A percentile compares a stretch with the other conserved stretches of the same genome.
phyloP scores from a whole-genome alignment of 306 rosid genomes.

The Oemleria cerasiformis region DNA sequence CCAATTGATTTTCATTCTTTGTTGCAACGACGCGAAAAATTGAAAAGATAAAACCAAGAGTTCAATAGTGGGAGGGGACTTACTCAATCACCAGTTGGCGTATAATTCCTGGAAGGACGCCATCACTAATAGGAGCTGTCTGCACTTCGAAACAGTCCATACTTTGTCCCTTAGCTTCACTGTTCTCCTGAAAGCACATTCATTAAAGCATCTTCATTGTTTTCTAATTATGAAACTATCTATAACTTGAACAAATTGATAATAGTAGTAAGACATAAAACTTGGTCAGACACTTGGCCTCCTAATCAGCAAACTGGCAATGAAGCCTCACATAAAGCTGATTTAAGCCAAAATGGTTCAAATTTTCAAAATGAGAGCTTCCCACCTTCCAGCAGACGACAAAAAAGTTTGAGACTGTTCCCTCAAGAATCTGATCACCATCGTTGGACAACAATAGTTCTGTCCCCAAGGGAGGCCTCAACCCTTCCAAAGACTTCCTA shows the following conservation, averaged over 20 bases:
- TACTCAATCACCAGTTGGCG: conserved; percentile 84
- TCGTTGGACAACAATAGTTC: conserved; percentile 80
- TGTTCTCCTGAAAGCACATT: conserved; percentile 37
- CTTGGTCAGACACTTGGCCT: not conserved
- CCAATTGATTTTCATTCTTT: not conserved
- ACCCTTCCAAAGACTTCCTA: conserved; percentile 72
- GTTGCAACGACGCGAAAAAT: not conserved
- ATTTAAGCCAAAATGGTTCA: conserved; percentile 10
- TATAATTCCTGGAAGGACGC: conserved; percentile 79
- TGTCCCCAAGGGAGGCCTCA: conserved; percentile 77
- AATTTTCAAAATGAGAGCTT: not conserved
- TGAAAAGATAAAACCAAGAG: not conserved
- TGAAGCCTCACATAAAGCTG: not conserved
- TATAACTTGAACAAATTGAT: not conserved
- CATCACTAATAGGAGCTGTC: conserved; percentile 72
- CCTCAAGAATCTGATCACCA: conserved; percentile 83
- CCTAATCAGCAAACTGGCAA: not conserved
- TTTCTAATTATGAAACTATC: not conserved
- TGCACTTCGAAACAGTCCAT: conserved; percentile 65
- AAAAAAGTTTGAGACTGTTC: conserved; percentile 75
- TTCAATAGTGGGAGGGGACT: conserved; percentile 20
- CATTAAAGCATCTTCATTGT: conserved; percentile 5
- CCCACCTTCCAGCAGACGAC: conserved; percentile 74
- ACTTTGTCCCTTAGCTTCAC: conserved; percentile 34
- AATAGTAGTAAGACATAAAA: not conserved